Percentiles rank a stretch among this genome's conserved stretches.
phyloP scores from a whole-genome alignment of 768 basidiomycete genomes.

The Mrakia hoshinonis region DNA sequence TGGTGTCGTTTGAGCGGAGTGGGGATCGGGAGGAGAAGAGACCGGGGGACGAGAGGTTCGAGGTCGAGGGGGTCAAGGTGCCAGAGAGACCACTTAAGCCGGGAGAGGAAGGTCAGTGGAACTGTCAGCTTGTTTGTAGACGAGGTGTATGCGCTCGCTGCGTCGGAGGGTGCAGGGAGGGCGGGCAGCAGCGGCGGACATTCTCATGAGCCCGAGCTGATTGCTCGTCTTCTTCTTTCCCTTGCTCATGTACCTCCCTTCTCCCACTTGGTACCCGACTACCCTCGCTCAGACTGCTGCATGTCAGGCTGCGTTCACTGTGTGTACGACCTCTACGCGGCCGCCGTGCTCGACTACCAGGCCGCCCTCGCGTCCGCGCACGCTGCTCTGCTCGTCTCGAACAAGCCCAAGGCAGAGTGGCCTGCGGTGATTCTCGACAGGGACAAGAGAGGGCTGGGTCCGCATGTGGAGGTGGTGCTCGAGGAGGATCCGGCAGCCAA shows the following conservation, averaged over 20 bases:
- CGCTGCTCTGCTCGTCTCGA: not conserved
- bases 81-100: conserved; percentile 11
- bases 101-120: conserved; percentile 11
- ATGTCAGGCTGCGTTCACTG: conserved; percentile 11
- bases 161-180: not conserved
- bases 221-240: not conserved
- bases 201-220: not conserved
- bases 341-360: not conserved
- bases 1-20: too few species aligned
- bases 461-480: not conserved
- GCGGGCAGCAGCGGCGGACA: not conserved
- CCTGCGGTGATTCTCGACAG: not conserved
- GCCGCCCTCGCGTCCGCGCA: not conserved
- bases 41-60: conserved; percentile 5
- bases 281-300: conserved; percentile 12
- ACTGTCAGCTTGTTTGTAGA: too few species aligned
- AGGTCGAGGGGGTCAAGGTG: conserved; percentile 4
- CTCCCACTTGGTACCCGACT: not conserved
- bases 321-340: conserved; percentile 8
- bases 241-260: too few species aligned
- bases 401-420: not conserved
- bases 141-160: too few species aligned
- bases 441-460: not conserved
- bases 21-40: not conserved
- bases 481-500: not conserved